A percentile compares a stretch with the other conserved stretches of the same genome.
Evolutionary conservation across 768 basidiomycete genomes (phyloP).

Genomic region (Pulveroboletus frians): DNA sequence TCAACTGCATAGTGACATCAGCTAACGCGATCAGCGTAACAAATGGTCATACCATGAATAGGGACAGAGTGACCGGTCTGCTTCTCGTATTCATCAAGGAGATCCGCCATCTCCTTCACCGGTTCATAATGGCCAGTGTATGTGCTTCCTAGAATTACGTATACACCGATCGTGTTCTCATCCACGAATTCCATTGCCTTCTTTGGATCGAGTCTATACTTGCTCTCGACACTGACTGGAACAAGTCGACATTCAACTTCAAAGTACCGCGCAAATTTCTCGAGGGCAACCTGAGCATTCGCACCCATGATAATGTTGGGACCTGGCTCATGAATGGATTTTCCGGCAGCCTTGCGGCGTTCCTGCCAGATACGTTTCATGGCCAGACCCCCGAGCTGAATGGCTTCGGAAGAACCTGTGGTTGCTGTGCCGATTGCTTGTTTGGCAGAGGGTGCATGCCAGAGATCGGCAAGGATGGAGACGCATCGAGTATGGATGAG

Average conservation of each 20-base stretch:
- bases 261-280: constrained; percentile 65
- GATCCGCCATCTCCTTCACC: constrained; percentile 78
- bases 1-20: constrained; percentile 35
- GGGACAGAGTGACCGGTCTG: constrained; percentile 41
- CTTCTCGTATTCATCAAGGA: constrained; percentile 55
- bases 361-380: constrained; percentile 71
- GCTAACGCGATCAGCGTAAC: constrained; percentile 22
- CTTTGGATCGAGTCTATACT: constrained; percentile 73
- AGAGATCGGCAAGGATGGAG: constrained; percentile 60
- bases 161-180: constrained; percentile 69
- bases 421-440: constrained; percentile 65
- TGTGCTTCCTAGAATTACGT: constrained; percentile 55
- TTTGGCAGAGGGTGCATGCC: constrained; percentile 54
- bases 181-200: constrained; percentile 61
- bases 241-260: constrained; percentile 64
- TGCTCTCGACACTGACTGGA: constrained; percentile 59
- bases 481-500: constrained; percentile 43
- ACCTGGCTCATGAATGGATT: constrained; percentile 60
- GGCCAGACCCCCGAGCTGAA: constrained; percentile 67
- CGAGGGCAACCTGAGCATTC: constrained; percentile 65
- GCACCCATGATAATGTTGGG: constrained; percentile 64
- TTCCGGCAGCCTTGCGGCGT: constrained; percentile 58
- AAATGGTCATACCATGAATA: constrained; percentile 31
- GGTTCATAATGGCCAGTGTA: constrained; percentile 66
- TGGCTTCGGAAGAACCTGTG: constrained; percentile 67